Conservation (phyloP, 2,329 filamentous ascomycete species). For the Epichloe festucae region DNA sequence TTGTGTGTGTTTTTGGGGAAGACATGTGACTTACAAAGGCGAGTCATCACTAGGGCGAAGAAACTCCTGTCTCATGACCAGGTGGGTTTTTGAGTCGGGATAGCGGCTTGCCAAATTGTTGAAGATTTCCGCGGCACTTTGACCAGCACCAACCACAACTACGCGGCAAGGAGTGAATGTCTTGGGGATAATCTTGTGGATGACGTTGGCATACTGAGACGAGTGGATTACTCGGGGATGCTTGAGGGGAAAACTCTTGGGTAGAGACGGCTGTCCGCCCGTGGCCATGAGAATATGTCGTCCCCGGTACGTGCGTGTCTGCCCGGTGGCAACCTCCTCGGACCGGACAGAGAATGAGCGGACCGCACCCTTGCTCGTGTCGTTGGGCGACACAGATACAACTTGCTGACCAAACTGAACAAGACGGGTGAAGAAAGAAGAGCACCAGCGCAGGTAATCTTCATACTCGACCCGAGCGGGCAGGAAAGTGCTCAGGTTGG, state of each 20-base stretch:
- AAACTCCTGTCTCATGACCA: slow-evolving; percentile 75
- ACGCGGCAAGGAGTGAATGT: slow-evolving; percentile 51
- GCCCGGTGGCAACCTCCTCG: slow-evolving; percentile 45
- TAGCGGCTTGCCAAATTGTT: slow-evolving; percentile 74
- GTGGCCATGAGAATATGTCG: slow-evolving; percentile 52
- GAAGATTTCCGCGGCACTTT: slow-evolving; percentile 93
- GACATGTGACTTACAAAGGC: slow-evolving; percentile 58
- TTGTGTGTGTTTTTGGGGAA: background rate
- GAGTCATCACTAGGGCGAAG: slow-evolving; percentile 88
- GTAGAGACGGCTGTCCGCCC: slow-evolving; percentile 55
- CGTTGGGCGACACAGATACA: slow-evolving; percentile 51
- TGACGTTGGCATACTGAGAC: slow-evolving; percentile 63
- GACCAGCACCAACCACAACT: slow-evolving; percentile 77
- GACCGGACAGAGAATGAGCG: slow-evolving; percentile 57
- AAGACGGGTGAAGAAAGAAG: slow-evolving; percentile 58
- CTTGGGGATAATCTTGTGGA: slow-evolving; percentile 46
- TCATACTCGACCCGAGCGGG: slow-evolving; percentile 83
- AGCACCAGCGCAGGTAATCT: slow-evolving; percentile 91
- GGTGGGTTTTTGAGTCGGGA: slow-evolving; percentile 62
- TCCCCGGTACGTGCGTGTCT: slow-evolving; percentile 37
- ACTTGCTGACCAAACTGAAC: slow-evolving; percentile 73
- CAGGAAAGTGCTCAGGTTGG: slow-evolving; percentile 79
- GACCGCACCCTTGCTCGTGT: slow-evolving; percentile 28
- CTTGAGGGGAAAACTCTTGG: slow-evolving; percentile 52
- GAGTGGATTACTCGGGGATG: slow-evolving; percentile 75